Evolutionary conservation across 495 filamentous ascomycete genomes (phyloP), one percentile per base, ranked within the genome.

Genomic region (Trichoderma erinaceum): DNA sequence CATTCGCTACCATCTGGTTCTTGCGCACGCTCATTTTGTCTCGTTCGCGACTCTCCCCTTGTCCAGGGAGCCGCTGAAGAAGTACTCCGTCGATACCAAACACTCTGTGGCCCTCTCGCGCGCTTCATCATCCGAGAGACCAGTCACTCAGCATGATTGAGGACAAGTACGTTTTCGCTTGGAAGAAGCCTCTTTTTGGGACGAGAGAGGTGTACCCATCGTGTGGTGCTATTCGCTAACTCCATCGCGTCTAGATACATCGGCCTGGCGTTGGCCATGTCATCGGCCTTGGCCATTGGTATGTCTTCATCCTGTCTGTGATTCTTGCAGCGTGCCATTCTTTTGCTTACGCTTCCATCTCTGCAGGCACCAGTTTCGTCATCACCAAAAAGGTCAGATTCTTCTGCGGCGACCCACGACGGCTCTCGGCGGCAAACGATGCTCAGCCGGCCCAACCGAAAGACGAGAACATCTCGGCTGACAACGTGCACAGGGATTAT

Each of bases 211-310:
- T 43, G 10, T 38, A 1, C 18, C 10, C 50, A 0, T 56, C 18
- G 15, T 56, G n/a, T 25, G 27, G 32, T 5, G 66, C 66, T 69
- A 73, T 76, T 73, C 73, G 69, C 77, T 85, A 73, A 86, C 75
- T 64, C 64, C 35, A 41, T 64, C 38, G 48, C 58, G 56, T 69
- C 79, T 79, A 97, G 92, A 85, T 97, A 97, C 76, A 86, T 97
- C 75, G 93, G 93, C 72, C 82, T 97, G 74, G 85, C 89, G 68
- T 79, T 99, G 79, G 95, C 95, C 83, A 89, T 99, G 74, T 82
- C 88, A 32, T 96, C 92, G 48, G 96, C 93, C 74, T 85, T 98
- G 83, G 93, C 92, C 68, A 98, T 97, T 77, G 93, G 93, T 89
- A 88, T 71, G 89, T 78, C 66, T 68, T 69, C 70, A 44, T 38